Evolutionary conservation across 2,329 filamentous ascomycete genomes (phyloP).

Genomic region (Ascochyta lentis): DNA sequence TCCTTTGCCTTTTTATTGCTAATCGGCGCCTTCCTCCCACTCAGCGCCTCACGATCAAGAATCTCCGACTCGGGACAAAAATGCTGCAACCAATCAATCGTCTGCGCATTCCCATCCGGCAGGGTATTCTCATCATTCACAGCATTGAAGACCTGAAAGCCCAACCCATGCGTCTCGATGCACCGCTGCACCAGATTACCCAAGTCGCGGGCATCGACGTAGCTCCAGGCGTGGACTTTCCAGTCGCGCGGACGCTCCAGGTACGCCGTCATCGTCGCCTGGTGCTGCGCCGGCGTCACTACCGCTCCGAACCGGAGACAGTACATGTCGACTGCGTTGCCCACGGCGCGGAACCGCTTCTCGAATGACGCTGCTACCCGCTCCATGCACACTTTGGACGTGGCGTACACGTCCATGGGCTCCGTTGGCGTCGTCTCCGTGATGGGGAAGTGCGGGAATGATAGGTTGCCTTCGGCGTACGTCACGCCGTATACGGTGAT

Average conservation of each 20-base stretch:
- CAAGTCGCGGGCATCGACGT: constrained; percentile 66
- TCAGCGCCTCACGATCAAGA: constrained; percentile 60
- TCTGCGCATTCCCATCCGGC: constrained; percentile 43
- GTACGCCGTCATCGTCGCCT: constrained; percentile 56
- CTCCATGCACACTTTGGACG: constrained; percentile 66
- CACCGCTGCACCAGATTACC: constrained; percentile 64
- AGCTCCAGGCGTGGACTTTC: constrained; percentile 66
- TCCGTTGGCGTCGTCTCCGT: constrained; percentile 64
- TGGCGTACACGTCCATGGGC: constrained; percentile 66
- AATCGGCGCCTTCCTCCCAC: constrained; percentile 59
- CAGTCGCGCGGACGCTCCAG: constrained; percentile 57
- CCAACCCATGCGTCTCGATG: constrained; percentile 61
- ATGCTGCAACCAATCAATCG: constrained; percentile 58
- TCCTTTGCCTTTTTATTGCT: constrained; percentile 65
- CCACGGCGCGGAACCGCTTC: constrained; percentile 52
- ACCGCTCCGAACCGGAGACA: constrained; percentile 65
- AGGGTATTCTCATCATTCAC: constrained; percentile 66
- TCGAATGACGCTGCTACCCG: constrained; percentile 62
- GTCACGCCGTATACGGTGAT: constrained; percentile 65
- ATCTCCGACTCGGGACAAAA: constrained; percentile 57
- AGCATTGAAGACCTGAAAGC: constrained; percentile 69
- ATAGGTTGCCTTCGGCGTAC: constrained; percentile 63
- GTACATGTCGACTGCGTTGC: constrained; percentile 60
- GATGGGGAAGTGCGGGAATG: constrained; percentile 64
- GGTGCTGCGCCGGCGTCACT: constrained; percentile 64